A percentile compares a stretch with the other conserved stretches of the same genome.
Conservation (phyloP, 768 basidiomycete genomes). For the Holtermannia corniformis region DNA sequence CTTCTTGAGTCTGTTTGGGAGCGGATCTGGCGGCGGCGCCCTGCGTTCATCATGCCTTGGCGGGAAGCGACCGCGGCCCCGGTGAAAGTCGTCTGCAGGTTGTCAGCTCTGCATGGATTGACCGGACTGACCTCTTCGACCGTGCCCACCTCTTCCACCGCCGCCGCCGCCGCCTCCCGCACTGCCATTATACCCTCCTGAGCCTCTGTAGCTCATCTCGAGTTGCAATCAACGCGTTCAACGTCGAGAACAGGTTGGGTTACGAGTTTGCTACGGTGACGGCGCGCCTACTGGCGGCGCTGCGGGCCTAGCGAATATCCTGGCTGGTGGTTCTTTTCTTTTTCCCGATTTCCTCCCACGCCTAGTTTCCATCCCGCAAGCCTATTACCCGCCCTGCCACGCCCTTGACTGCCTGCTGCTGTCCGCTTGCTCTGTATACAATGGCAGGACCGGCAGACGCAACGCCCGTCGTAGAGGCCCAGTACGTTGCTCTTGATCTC, state of each 20-base stretch:
- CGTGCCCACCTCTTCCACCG: conserved; percentile 8
- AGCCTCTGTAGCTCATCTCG: background rate
- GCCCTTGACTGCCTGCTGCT: too few species aligned
- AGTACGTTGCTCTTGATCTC: conserved; percentile 18
- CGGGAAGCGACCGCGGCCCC: conserved; percentile 5
- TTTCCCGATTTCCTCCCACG: too few species aligned
- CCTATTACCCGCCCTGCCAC: too few species aligned
- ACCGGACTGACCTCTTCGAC: conserved; percentile 5
- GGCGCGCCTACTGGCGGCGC: too few species aligned
- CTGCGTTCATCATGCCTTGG: conserved; percentile 3
- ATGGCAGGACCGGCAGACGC: conserved; percentile 33
- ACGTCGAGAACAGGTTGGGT: too few species aligned
- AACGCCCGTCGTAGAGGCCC: conserved; percentile 30
- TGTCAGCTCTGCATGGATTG: conserved; percentile 8
- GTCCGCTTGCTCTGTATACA: background rate
- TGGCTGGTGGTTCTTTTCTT: too few species aligned
- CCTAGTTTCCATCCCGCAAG: too few species aligned
- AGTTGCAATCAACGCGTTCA: too few species aligned
- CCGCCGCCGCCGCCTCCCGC: conserved; percentile 15
- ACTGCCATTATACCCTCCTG: conserved; percentile 9
- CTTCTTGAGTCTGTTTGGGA: conserved; percentile 31
- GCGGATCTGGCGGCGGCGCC: conserved; percentile 20
- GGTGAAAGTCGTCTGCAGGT: conserved; percentile 13
- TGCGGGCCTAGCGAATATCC: too few species aligned
- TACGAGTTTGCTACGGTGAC: too few species aligned